These are phyloP conservation scores for Oenanthe sinensis DNA, from an alignment of 129 eudicot genomes.

Conservation along the genomic window DNA sequence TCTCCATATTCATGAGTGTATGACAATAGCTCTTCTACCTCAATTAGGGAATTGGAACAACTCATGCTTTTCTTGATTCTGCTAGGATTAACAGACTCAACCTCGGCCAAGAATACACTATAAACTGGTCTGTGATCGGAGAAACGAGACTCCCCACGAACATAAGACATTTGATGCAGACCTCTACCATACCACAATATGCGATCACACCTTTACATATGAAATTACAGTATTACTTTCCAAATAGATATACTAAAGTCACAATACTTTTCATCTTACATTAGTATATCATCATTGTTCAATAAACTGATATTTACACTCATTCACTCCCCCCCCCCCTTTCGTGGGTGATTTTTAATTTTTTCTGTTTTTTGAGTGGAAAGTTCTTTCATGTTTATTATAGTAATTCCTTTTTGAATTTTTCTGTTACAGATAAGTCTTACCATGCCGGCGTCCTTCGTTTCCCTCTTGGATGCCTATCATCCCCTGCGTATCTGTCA, in stretches of 20 bases:
- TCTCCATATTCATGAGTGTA: conserved; percentile 37
- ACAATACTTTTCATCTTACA: background rate
- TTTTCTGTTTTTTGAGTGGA: background rate
- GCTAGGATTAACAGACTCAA: conserved; percentile 50
- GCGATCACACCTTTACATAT: conserved; percentile 75
- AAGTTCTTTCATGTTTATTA: background rate
- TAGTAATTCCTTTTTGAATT: background rate
- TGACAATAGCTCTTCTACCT: conserved; percentile 78
- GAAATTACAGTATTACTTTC: background rate
- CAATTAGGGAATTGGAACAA: conserved; percentile 53
- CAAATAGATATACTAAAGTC: background rate
- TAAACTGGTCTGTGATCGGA: conserved; percentile 91
- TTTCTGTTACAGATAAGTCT: conserved; percentile 1
- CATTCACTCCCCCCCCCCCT: background rate
- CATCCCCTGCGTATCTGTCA: conserved; percentile 85
- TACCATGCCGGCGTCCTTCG: conserved; percentile 99
- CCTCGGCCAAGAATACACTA: conserved; percentile 66
- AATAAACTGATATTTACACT: no score
- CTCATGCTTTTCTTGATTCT: conserved; percentile 46
- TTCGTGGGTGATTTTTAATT: background rate
- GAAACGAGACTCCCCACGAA: conserved; percentile 80
- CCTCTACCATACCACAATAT: conserved; percentile 86
- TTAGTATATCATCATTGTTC: background rate
- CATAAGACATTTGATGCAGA: conserved; percentile 66
- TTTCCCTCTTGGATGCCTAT: conserved; percentile 71